Evolutionary conservation across 345 rosid genomes (phyloP), one percentile per base, ranked within the genome.

Genomic region (Combretum micranthum): DNA sequence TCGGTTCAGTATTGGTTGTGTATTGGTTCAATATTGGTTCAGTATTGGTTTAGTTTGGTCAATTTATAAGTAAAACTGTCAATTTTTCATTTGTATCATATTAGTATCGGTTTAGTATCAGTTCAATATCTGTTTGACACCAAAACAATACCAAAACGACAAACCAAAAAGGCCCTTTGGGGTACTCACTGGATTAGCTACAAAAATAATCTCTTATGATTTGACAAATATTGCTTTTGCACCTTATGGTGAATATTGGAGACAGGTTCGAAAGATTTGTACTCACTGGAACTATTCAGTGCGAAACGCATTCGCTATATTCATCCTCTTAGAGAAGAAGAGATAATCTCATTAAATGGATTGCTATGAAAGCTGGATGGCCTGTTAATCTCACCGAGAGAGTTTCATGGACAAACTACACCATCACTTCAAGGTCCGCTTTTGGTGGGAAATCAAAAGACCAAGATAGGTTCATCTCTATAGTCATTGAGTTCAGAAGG

Each of bases 231-330:
- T 78, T 10, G 43, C 12, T 0, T 70, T 37, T 47, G 21, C 72
- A 0, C 75, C 72, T 0, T 73, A 68, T 20, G 72, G 73, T 21
- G 60, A 20, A 7, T 60, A 57, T 7, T 69, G 71, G 83, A 69
- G 61, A 50, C 63, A 60, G 22, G 45, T 72, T 14, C 18, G 67
- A 12, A 76, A 67, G 44, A 64, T 71, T 6, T 61, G 63, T 21
- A n/a, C n/a, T 14, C 11, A 0, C 16, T 43, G 4, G 73, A 75
- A 59, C 74, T 70, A 21, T 17, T 64, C 12, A 63, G 67, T 15
- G n/a, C 22, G 3, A 63, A 53, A 3, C 62, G 74, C 10, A 74
- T 75, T 23, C 63, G 59, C 20, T 75, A 68, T 11, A 68, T 64
- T 45, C 22, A 64, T 13, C 39, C 53, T 13, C 46, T 67, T 0